Base-by-base conservation (phyloP, 306 rosid species). In the Casuarina glauca region DNA sequence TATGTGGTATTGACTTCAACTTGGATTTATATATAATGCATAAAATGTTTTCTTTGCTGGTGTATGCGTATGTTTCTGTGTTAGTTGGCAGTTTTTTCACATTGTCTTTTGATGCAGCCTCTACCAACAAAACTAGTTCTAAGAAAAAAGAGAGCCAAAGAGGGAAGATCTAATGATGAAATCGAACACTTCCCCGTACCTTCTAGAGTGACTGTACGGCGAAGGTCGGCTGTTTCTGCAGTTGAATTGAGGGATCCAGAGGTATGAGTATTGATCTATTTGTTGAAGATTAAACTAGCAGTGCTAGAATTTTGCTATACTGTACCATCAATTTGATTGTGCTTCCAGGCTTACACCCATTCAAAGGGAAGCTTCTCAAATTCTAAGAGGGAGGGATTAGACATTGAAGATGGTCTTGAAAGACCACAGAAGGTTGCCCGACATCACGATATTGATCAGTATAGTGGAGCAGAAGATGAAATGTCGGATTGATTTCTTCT, bases 141-240 rank as follows among this genome's bases (percentile, higher is more conserved):
- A 79, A 91, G 97, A 75, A 93, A 96, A 79, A 96, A 96, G 90
- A 91, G 97, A 86, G 87, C 99, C 39, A 90, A 78, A 80, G 99
- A 96, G 81, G 99, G 94, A 74, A 88, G 95, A 87, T 84, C 94
- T 12, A 83, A 69, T 13, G 99, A 96, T 10, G 98, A 96, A 77
- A 78, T 91, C 48, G 98, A 93, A 75, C 98, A 96, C 85, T 91
- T 89, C 83, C 97, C 97, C 4, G 53, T 74, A 68, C 99, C 99
- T 76, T 76, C 94, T 45, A 88, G 82, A 82, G 96, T 96, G 74
- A 91, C 97, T 0, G 93, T 96, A 53, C 86, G 98, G 88, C 83
- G 79, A 73, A 87, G 97, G 80, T 49, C 98, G 50, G 91, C 79
- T 7, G 96, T 86, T 78, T 88, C 99, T 48, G 86, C 91, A 9